Evolutionary conservation across 495 filamentous ascomycete species (phyloP), one percentile per base, ranked within the genome.

Genomic region (Annulohypoxylon stygium): DNA sequence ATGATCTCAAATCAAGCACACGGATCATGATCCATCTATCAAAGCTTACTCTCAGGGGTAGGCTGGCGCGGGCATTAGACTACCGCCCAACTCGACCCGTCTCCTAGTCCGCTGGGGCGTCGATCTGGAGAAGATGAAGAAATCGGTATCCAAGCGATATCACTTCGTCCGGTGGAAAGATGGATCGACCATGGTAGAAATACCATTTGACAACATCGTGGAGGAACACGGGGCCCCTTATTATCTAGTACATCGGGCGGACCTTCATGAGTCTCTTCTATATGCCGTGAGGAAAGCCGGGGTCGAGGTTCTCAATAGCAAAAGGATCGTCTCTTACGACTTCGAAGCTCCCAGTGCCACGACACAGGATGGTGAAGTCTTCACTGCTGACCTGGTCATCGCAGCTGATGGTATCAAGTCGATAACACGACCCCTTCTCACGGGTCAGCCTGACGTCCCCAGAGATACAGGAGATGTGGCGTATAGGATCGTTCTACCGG

Each of bases 351-450:
- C 82, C 1, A 77, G 48, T 6, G 78, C 83, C 1, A 77, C 71
- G 5, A 78, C 82, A 2, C 72, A 74, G 20, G 74, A 78, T 16
- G 82, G 78, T 6, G 61, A 73, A 2, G 61, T 61, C 1, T 78
- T 82, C 34, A 59, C 47, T 0, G 84, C 78, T 1, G 86, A 88
- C 65, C 71, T 88, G 2, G 67, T 88, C 34, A 67, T 89, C 36
- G 84, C 81, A 45, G 84, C 85, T 10, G 87, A 89, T 67, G 87
- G 87, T 0, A 80, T 88, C 14, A 86, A 85, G 66, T 87, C 85
- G 3, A 65, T 75, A n/a, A 78, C 77, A 54, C 75, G 85, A 11
- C 79, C 82, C 10, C 69, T 81, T 0, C 59, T 86, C 37, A 75
- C 83, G 25, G 82, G 82, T 1, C 71, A 78, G 7, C 74, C 78